Evolutionary conservation across 2,329 filamentous ascomycete genomes (phyloP), one percentile per base, ranked within the genome.

Genomic region (Paracoccidioides lutzii): DNA sequence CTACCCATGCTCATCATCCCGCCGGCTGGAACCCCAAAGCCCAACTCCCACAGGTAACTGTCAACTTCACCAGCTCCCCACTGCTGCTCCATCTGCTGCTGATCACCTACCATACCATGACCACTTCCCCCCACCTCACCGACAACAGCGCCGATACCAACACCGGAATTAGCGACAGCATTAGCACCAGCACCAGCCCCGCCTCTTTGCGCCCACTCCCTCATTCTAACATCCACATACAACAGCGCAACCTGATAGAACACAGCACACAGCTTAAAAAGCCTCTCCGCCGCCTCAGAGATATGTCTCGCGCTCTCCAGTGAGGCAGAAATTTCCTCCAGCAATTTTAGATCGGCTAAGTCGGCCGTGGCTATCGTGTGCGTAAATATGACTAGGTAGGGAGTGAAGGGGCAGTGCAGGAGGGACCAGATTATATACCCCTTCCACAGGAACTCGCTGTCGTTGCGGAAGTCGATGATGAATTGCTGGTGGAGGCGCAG

Each of bases 1-100:
- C 35, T 53, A 40, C 30, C 37, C 22, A 35, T 38, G 33, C 49
- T 46, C 42, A 42, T 55, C 38, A 60, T 45, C 60, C 56, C 42
- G 32, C 58, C 14, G 40, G 58, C 57, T n/a, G 59, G 59, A 32
- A 67, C 78, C 59, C 82, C 80, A 57, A 85, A 75, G 0, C 83
- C 83, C 14, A 86, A 73, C 28, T 82, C 81, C 61, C 75, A 80
- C 1, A 86, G 73, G 61, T 85, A 86, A 56, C 80, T 78, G 60
- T 85, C 81, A 58, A 86, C 83, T 61, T 82, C 79, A 56, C 80
- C 75, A 3, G 45, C 45, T 3, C 1, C 78, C 49, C 49, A 51
- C 30, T 41, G 49, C 37, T 14, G 9, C 15, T 41, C 49, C 49
- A 40, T 51, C n/a, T 41, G 49, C 35, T 40, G 15, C 15, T 37